A percentile compares a stretch with the other conserved stretches of the same genome.
Conservation (phyloP, 257 asterid genomes). For the Nicotiana attenuata region DNA sequence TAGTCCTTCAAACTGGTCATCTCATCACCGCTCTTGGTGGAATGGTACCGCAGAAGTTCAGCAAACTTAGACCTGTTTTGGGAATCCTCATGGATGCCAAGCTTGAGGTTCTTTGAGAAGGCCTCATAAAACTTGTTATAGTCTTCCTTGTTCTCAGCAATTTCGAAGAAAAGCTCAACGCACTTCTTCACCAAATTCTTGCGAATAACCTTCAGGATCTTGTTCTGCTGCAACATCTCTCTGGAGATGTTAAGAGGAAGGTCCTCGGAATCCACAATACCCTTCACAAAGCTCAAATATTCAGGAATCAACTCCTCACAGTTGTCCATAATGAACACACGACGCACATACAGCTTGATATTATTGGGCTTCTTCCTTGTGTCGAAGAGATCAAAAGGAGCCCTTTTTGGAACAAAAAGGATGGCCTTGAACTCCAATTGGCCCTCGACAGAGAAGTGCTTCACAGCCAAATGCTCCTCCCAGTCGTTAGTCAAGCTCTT, state of each 20-base stretch:
- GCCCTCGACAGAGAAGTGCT: conserved; percentile 60
- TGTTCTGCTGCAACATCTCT: conserved; percentile 56
- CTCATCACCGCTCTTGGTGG: conserved; percentile 58
- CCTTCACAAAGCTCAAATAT: conserved; percentile 50
- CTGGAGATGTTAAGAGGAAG: conserved; percentile 52
- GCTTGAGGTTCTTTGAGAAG: conserved; percentile 51
- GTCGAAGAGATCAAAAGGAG: conserved; percentile 61
- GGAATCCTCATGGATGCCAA: conserved; percentile 56
- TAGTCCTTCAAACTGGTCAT: conserved; percentile 59
- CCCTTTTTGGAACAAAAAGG: conserved; percentile 51
- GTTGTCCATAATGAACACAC: conserved; percentile 60
- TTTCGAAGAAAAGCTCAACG: conserved; percentile 50
- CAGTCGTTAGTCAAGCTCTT: conserved; percentile 57
- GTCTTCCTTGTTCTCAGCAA: conserved; percentile 66
- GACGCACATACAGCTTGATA: conserved; percentile 53
- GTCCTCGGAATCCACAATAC: conserved; percentile 57
- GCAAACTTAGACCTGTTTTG: conserved; percentile 42
- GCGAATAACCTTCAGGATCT: conserved; percentile 56
- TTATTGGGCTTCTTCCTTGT: conserved; percentile 57
- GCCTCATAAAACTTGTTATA: conserved; percentile 52
- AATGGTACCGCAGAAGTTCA: conserved; percentile 45
- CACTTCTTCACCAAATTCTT: conserved; percentile 64
- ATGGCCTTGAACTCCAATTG: conserved; percentile 59
- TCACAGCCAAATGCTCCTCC: conserved; percentile 56
- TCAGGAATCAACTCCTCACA: conserved; percentile 58